phyloP scores from a whole-genome alignment of 805 yeast genomes.

The Wickerhamomyces xylosicus region DNA sequence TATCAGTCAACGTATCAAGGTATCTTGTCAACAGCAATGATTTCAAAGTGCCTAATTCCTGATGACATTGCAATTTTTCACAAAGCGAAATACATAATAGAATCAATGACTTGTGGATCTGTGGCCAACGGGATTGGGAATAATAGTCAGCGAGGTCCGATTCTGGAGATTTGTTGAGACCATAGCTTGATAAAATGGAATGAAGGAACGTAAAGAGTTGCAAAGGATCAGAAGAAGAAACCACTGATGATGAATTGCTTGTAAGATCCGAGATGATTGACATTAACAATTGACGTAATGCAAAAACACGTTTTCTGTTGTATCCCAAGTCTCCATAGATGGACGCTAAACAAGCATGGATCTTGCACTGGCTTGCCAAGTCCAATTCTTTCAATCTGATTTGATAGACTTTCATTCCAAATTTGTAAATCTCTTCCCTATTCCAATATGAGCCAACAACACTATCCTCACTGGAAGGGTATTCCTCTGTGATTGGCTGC shows the following conservation, averaged over 20 bases:
- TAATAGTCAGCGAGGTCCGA: conserved; percentile 15
- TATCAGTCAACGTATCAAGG: conserved; percentile 38
- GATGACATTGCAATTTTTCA: conserved; percentile 36
- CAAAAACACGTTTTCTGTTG: conserved; percentile 57
- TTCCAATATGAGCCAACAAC: conserved; percentile 35
- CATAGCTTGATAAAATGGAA: conserved; percentile 41
- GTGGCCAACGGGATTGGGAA: conserved; percentile 36
- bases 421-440: conserved; percentile 21
- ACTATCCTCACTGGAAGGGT: too few relatives aligned
- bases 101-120: conserved; percentile 45
- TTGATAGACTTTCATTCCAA: conserved; percentile 25
- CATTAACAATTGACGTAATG: conserved; percentile 54
- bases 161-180: conserved; percentile 34
- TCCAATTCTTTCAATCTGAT: conserved; percentile 35
- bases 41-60: conserved; percentile 35
- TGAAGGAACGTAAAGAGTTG: conserved; percentile 33
- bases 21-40: conserved; percentile 46
- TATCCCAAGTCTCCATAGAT: conserved; percentile 54
- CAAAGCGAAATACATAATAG: conserved; percentile 43
- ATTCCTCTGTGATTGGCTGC: background rate
- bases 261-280: conserved; percentile 33
- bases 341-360: conserved; percentile 57
- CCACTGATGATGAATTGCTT: background rate
- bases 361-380: conserved; percentile 42
- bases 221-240: background rate